phyloP scores from a whole-genome alignment of 1,139 yeast genomes.

The Citeromyces hawaiiensis region DNA sequence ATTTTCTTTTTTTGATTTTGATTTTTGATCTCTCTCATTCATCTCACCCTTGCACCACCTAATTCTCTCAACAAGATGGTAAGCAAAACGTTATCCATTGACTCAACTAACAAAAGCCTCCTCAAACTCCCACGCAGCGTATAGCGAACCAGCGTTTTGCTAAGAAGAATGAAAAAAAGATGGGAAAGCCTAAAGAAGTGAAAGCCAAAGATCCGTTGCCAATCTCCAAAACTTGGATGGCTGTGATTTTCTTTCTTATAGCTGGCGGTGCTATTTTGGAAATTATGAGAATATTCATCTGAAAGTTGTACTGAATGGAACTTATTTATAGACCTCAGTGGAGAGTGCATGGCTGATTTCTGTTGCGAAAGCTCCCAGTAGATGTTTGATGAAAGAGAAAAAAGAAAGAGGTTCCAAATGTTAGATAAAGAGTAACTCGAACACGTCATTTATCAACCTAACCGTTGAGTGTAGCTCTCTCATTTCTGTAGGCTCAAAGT shows the following conservation, averaged over 20 bases:
- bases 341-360: background rate
- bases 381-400: too few relatives aligned
- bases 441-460: too few relatives aligned
- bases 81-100: background rate
- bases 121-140: constrained; percentile 77
- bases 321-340: background rate
- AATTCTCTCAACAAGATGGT: background rate
- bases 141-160: constrained; percentile 74
- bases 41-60: background rate
- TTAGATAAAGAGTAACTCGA: too few relatives aligned
- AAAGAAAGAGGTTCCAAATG: too few relatives aligned
- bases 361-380: too few relatives aligned
- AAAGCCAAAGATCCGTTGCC: constrained; percentile 27
- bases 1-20: constrained; percentile 16
- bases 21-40: background rate
- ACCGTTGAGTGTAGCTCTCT: too few relatives aligned
- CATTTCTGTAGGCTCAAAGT: too few relatives aligned
- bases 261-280: constrained; percentile 80
- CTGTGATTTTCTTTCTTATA: constrained; percentile 51
- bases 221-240: constrained; percentile 46
- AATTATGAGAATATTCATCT: constrained; percentile 39
- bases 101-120: constrained; percentile 11
- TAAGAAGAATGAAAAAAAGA: constrained; percentile 54
- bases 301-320: too few relatives aligned
- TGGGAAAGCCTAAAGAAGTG: constrained; percentile 44